Conservation (phyloP, 768 basidiomycete species). For the Suillus clintonianus region DNA sequence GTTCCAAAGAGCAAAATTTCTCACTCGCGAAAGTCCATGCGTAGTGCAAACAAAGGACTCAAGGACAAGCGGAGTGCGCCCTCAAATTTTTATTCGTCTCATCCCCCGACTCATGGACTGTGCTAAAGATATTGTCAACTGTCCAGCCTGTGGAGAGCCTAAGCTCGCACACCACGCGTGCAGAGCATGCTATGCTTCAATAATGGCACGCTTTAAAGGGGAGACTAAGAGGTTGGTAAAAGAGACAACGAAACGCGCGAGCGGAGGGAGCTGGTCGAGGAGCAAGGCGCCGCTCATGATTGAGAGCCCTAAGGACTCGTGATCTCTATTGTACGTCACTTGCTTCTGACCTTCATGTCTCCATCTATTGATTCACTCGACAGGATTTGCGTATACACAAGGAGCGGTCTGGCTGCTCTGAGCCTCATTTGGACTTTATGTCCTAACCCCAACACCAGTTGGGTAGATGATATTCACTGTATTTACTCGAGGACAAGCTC, state of each 20-base stretch:
- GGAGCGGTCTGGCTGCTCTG: neutral
- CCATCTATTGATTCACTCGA: neutral
- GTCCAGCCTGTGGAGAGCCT: constrained; percentile 85
- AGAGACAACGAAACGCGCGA: neutral
- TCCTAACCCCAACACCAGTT: neutral
- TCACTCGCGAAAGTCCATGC: constrained; percentile 94
- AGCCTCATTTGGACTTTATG: neutral
- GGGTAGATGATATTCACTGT: constrained; percentile 3
- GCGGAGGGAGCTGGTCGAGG: constrained; percentile 7
- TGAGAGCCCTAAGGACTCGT: constrained; percentile 1
- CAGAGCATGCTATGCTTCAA: constrained; percentile 64
- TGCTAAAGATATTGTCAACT: constrained; percentile 78
- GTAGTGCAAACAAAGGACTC: constrained; percentile 90
- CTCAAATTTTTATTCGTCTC: constrained; percentile 2
- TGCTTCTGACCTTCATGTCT: neutral
- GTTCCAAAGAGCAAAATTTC: constrained; percentile 95
- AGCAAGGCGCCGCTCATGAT: constrained; percentile 1
- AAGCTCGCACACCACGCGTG: constrained; percentile 92
- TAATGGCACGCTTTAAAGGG: constrained; percentile 24
- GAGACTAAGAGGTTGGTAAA: constrained; percentile 13
- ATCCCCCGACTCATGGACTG: constrained; percentile 7
- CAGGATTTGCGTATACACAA: neutral
- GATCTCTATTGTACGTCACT: neutral
- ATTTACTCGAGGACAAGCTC: constrained; percentile 1
- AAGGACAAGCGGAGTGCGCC: constrained; percentile 88